phyloP scores from a whole-genome alignment of 768 basidiomycete genomes.

The Boletus huronensis region DNA sequence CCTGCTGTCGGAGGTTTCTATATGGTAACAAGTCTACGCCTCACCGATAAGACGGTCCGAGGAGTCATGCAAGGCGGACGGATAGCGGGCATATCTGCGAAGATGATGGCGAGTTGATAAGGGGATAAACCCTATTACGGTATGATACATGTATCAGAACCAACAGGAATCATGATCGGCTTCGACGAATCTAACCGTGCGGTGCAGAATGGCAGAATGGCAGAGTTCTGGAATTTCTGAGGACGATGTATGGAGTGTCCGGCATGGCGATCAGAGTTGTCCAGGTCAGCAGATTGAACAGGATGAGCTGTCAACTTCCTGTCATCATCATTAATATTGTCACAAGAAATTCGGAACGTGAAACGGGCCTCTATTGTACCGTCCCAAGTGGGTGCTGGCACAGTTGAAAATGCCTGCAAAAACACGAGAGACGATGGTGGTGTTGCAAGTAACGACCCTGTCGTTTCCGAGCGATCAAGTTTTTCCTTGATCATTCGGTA shows the following conservation, averaged over 20 bases:
- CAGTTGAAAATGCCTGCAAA: background rate
- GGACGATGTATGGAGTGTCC: too few species aligned
- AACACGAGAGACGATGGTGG: background rate
- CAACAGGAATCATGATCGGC: background rate
- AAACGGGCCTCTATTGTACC: background rate
- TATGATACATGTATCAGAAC: background rate
- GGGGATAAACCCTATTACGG: background rate
- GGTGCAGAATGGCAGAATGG: too few species aligned
- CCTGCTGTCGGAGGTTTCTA: background rate
- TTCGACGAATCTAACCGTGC: background rate
- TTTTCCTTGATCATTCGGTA: background rate
- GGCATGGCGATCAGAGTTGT: too few species aligned
- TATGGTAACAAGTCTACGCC: conserved; percentile 9
- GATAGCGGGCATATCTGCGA: background rate
- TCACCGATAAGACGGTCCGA: background rate
- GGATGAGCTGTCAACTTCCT: background rate
- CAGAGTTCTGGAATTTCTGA: too few species aligned
- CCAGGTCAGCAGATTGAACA: too few species aligned
- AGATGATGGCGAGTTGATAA: background rate
- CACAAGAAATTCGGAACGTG: background rate
- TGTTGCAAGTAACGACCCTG: too few species aligned
- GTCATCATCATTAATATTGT: background rate
- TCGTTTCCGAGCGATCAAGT: background rate
- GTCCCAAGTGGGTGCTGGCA: background rate
- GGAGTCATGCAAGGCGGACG: background rate